A percentile compares a stretch with the other conserved stretches of the same genome.
phyloP scores from a whole-genome alignment of 1,284 basidiomycete genomes.

The Cutaneotrichosporon arboriforme region DNA sequence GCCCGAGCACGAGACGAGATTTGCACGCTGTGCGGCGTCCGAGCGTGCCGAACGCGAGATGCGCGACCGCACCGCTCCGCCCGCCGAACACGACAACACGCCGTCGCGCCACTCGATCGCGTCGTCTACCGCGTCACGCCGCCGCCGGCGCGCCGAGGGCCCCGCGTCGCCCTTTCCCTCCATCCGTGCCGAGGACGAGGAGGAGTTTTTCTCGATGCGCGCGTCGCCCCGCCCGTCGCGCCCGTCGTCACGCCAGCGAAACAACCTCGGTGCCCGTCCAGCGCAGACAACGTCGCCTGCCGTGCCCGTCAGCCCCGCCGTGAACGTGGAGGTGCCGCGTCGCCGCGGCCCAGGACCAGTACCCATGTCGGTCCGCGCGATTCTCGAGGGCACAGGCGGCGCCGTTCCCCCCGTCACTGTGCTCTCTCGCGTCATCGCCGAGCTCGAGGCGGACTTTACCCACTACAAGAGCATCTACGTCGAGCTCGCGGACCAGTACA shows the following conservation, averaged over 20 bases:
- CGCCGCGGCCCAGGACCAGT: neutral
- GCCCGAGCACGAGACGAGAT: neutral
- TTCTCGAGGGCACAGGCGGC: slow-evolving; percentile 51
- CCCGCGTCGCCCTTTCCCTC: slow-evolving; percentile 66
- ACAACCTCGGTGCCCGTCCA: neutral
- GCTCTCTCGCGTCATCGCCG: slow-evolving; percentile 66
- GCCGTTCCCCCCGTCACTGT: slow-evolving; percentile 72
- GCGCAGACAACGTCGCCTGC: neutral
- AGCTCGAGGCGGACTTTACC: slow-evolving; percentile 82
- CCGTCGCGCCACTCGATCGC: neutral
- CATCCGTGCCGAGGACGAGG: slow-evolving; percentile 69
- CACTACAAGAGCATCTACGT: slow-evolving; percentile 88
- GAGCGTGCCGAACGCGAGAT: neutral
- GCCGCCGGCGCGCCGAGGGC: slow-evolving; percentile 15
- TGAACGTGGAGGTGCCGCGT: neutral
- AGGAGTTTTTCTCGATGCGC: slow-evolving; percentile 67
- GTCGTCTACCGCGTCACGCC: slow-evolving; percentile 1
- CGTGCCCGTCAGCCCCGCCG: neutral
- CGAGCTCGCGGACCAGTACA: slow-evolving; percentile 84
- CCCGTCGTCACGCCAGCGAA: neutral
- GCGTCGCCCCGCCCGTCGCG: neutral
- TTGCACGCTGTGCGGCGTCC: neutral
- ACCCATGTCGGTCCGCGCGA: slow-evolving; percentile 51
- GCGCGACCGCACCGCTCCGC: neutral
- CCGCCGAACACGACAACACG: neutral